Base-by-base conservation (phyloP, 1,284 basidiomycete species). In the Melampsora larici-populina region DNA sequence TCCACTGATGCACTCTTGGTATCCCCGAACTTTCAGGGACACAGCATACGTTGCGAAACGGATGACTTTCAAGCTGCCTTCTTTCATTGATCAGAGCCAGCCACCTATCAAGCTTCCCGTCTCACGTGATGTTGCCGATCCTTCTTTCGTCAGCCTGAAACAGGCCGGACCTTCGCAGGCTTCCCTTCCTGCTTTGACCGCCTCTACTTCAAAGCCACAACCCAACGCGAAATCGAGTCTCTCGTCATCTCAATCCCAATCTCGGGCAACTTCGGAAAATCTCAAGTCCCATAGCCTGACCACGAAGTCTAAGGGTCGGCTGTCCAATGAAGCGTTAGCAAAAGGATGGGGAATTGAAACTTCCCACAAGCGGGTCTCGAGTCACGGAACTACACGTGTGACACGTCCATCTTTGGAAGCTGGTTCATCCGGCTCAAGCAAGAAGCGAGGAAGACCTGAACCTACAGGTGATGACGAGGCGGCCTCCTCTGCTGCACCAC, bases 61-160 rank as follows among this genome's bases (percentile, higher is more conserved):
- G 15, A 40, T 75, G 63, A 67, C 72, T 24, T 75, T 75, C 64
- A 75, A 62, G 8, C 21, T 75, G 46, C 72, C 72, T 26, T 66
- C 72, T 24, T 62, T 43, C 40, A 43, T 43, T 43, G 11, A 43
- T 43, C 40, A 43, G 7, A 43, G 11, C 11, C 40, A 13, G 5
- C 40, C 40, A 13, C 40, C 40, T 13, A 13, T 43, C 40, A 43
- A 43, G 11, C 40, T 43, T 43, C 40, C 40, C 40, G 40, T 43
- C 6, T 43, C 40, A 43, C 13, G 40, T 43, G 40, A 43, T 43
- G 13, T 43, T 43, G 1, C 11, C 5, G 13, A 43, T 43, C 40
- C 40, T 43, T 43, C 40, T 13, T 11, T 43, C 40, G 40, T 13
- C 6, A 43, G 40, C 40, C 40, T 43, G 11, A 7, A 43, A 13